Evolutionary conservation across 495 filamentous ascomycete genomes (phyloP).

Genomic region (Gamarada debralockiae): DNA sequence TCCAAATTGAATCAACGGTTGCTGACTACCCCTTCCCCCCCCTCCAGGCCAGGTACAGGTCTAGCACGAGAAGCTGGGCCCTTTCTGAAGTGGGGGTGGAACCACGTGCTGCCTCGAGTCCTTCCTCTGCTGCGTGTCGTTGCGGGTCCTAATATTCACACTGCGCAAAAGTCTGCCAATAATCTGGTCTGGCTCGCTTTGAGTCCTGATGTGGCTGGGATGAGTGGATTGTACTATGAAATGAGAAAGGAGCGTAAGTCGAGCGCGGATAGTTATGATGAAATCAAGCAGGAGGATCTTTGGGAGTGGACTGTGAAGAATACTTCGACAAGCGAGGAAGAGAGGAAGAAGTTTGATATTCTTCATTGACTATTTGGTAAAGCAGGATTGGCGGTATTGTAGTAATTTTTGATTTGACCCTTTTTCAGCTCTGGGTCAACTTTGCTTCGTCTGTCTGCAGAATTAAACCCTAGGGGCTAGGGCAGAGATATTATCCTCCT

Average conservation of each 20-base stretch:
- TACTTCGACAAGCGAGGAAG: conserved; percentile 12
- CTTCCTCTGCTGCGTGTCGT: conserved; percentile 31
- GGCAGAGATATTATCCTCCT: too few species aligned
- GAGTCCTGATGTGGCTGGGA: conserved; percentile 25
- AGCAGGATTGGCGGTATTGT: too few species aligned
- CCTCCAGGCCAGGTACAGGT: conserved; percentile 42
- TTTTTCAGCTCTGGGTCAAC: too few species aligned
- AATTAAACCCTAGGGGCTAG: too few species aligned
- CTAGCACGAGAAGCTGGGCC: conserved; percentile 27
- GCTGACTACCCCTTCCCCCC: too few species aligned
- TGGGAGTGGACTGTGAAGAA: conserved; percentile 44
- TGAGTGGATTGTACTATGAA: conserved; percentile 36
- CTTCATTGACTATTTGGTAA: too few species aligned
- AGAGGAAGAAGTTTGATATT: neutral
- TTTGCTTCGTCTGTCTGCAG: too few species aligned
- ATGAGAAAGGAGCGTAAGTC: conserved; percentile 30
- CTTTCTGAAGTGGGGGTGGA: conserved; percentile 27
- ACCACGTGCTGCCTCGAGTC: conserved; percentile 31
- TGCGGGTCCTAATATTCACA: conserved; percentile 26
- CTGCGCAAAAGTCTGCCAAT: conserved; percentile 32
- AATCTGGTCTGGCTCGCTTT: conserved; percentile 34
- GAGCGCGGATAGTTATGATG: conserved; percentile 34
- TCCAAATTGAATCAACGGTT: too few species aligned
- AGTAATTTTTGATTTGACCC: too few species aligned
- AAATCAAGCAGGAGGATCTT: conserved; percentile 40